phyloP scores from a whole-genome alignment of 495 filamentous ascomycete genomes.

The Aspergillus cristatus region DNA sequence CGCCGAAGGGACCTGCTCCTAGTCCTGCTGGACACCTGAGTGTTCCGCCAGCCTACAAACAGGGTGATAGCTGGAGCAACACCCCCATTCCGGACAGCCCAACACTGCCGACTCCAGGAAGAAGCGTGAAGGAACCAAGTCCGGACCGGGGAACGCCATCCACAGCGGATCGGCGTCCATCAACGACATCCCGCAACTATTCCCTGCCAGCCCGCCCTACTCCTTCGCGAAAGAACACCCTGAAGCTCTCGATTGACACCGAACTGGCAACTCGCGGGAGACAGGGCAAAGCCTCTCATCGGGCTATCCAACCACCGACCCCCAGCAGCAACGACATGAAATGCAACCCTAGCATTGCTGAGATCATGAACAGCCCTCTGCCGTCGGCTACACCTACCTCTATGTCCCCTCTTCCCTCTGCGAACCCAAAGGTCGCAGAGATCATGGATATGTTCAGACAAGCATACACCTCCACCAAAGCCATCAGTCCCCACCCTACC shows the following conservation, averaged over 20 bases:
- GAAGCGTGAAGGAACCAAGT: conserved; percentile 4
- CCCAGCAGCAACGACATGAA: conserved; percentile 20
- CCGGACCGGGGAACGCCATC: conserved; percentile 4
- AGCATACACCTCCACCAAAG: conserved; percentile 24
- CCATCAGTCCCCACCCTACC: conserved; percentile 26
- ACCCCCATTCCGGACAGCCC: conserved; percentile 35
- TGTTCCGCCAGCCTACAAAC: conserved; percentile 30
- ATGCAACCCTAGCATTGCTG: conserved; percentile 31
- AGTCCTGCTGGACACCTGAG: conserved; percentile 19
- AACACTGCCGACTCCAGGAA: conserved; percentile 21
- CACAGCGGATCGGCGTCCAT: conserved; percentile 8
- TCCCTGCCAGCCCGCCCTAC: conserved; percentile 7
- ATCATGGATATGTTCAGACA: conserved; percentile 38
- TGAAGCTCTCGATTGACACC: conserved; percentile 37
- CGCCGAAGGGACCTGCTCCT: conserved; percentile 7
- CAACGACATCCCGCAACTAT: conserved; percentile 6
- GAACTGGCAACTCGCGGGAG: conserved; percentile 24
- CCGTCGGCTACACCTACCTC: conserved; percentile 18
- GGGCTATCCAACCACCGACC: conserved; percentile 35
- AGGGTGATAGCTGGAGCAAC: conserved; percentile 28
- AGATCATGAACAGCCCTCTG: conserved; percentile 37
- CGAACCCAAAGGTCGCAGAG: conserved; percentile 25
- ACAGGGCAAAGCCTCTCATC: conserved; percentile 26
- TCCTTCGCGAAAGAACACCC: conserved; percentile 28
- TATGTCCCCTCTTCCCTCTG: conserved; percentile 12